Evolutionary conservation across 2,329 filamentous ascomycete genomes (phyloP), one percentile per base, ranked within the genome.

Genomic region (Tricladium varicosporioides): DNA sequence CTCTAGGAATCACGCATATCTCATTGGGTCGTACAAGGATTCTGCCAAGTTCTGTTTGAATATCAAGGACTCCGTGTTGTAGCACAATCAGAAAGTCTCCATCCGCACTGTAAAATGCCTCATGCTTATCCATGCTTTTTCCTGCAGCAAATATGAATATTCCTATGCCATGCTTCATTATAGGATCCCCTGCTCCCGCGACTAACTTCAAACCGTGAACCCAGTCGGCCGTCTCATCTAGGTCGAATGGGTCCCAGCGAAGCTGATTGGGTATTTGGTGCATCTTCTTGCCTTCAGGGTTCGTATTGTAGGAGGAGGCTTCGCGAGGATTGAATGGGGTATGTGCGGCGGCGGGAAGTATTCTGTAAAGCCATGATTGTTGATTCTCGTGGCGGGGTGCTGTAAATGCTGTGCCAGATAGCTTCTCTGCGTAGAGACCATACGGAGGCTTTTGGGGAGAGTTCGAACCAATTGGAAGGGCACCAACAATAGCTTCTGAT

Each of bases 91-190:
- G 73, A 65, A 91, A 82, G 70, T 93, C 89, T 11, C 89, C 89
- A 68, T 93, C 89, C 0, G 91, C 87, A 2, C 88, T 92, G 78
- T 93, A 95, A 71, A 92, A 95, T 0, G 90, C 90, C 50, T 87
- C 79, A 42, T 82, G 81, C n/a, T 79, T 74, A 49, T 79, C 78
- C 92, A 96, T 96, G 68, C 86, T 85, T 70, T 83, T 86, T 16
- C 89, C 89, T 0, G 88, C 89, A 1, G 88, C 87, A 69, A 90
- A 96, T 56, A 94, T 83, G 71, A 89, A 86, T 59, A 94, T 91
- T 18, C 89, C 91, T 44, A 95, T 66, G 0, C 92, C 92, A 15
- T 82, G 78, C 74, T 96, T 96, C 71, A 88, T 80, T 0, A 87
- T 87, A 0, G 90, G 86, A 65, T 94, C 88, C 14, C 92, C 92